phyloP scores from a whole-genome alignment of 2,329 filamentous ascomycete species.

The Daldinia sp. region DNA sequence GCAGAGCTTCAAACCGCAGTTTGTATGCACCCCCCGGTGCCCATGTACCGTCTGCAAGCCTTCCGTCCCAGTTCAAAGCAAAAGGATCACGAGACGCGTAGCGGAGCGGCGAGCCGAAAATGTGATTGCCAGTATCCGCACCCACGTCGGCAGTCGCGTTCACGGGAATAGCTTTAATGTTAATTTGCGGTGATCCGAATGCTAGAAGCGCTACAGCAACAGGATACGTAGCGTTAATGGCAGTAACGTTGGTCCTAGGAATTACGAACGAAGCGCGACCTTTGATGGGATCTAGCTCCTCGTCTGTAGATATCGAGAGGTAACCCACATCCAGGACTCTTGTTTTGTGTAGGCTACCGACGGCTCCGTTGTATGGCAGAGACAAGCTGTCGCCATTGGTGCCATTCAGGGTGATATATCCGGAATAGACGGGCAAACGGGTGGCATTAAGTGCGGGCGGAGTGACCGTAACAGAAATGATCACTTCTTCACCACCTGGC shows the following conservation, averaged over 20 bases:
- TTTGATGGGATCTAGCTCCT: constrained; percentile 38
- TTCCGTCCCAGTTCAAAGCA: constrained; percentile 54
- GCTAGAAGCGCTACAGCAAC: constrained; percentile 52
- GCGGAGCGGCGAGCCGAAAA: constrained; percentile 52
- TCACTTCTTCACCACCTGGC: constrained; percentile 44
- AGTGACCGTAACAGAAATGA: constrained; percentile 55
- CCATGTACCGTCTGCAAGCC: constrained; percentile 56
- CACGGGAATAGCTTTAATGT: constrained; percentile 54
- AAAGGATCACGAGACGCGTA: constrained; percentile 49
- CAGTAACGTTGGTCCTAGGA: constrained; percentile 35
- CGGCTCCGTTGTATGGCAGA: constrained; percentile 48
- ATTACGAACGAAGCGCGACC: constrained; percentile 42
- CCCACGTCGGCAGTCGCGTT: constrained; percentile 43
- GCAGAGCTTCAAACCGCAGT: constrained; percentile 58
- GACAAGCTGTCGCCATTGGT: constrained; percentile 50
- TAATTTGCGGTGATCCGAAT: constrained; percentile 56
- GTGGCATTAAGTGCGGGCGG: constrained; percentile 51
- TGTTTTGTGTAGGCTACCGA: constrained; percentile 50
- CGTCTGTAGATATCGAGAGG: constrained; percentile 49
- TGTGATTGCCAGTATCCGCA: constrained; percentile 50
- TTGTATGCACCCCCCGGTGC: constrained; percentile 60
- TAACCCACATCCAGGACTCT: constrained; percentile 49
- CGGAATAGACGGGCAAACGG: constrained; percentile 58
- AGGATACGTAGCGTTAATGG: constrained; percentile 48
- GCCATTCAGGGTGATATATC: constrained; percentile 56